phyloP scores from a whole-genome alignment of 805 yeast species.

The Candida ipomoeae region DNA sequence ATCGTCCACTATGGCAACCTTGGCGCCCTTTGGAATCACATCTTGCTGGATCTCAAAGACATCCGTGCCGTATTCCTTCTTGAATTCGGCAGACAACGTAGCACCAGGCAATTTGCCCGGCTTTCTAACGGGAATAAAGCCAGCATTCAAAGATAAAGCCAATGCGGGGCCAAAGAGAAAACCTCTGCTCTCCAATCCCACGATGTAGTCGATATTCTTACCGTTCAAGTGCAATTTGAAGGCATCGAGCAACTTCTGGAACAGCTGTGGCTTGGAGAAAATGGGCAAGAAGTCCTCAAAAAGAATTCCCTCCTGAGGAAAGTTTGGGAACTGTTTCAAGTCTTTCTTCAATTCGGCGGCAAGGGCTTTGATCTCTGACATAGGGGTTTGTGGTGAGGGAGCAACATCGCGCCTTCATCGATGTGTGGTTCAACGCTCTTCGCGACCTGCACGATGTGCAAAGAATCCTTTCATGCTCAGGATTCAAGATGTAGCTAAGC shows the following conservation, averaged over 20 bases:
- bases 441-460: background rate
- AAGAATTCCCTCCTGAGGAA: slow-evolving; percentile 87
- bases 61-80: slow-evolving; percentile 92
- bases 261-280: slow-evolving; percentile 75
- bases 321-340: slow-evolving; percentile 77
- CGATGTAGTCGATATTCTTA: slow-evolving; percentile 75
- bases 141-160: slow-evolving; percentile 83
- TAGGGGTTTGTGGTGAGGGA: slow-evolving; percentile 1
- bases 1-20: slow-evolving; percentile 87
- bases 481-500: background rate
- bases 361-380: slow-evolving; percentile 25
- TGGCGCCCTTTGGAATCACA: slow-evolving; percentile 74
- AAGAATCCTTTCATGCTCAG: background rate
- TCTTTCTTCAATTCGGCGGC: slow-evolving; percentile 36
- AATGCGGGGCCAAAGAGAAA: slow-evolving; percentile 94
- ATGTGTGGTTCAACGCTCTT: background rate
- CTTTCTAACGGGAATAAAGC: slow-evolving; percentile 94
- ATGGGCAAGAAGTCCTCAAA: slow-evolving; percentile 97
- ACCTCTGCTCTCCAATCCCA: slow-evolving; percentile 96
- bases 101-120: slow-evolving; percentile 94
- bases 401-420: background rate
- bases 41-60: slow-evolving; percentile 82
- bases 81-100: slow-evolving; percentile 62
- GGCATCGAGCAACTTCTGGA: slow-evolving; percentile 77
- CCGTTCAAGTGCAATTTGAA: slow-evolving; percentile 69